Evolutionary conservation across 1,139 yeast species (phyloP), one percentile per base, ranked within the genome.

Genomic region (Candida sp.): DNA sequence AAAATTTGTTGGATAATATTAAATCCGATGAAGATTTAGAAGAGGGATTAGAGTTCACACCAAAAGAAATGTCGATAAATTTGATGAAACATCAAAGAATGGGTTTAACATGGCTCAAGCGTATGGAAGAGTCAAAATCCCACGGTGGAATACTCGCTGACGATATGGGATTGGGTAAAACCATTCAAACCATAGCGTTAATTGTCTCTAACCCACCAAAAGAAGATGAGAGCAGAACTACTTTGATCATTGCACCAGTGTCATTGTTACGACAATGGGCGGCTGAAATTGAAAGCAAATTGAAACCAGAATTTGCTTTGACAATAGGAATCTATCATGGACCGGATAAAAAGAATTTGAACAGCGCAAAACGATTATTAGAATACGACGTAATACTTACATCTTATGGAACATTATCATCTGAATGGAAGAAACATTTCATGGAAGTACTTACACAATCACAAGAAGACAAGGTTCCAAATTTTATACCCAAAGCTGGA

Each of bases 161-260:
- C 65, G 97, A 87, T 66, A 90, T 90, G 97, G 97, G 97, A 29
- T 68, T 90, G 29, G 97, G 97, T 48, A 91, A 90, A 61, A 90
- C 97, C 0, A 82, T 90, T 36, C 97, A 90, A 63, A 79, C 89
- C 2, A 70, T 88, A 38, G 81, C 95, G 0, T 61, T 88, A 39
- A 81, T 89, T 54, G 57, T 87, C 46, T 74, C 85, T 2, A 74
- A 79, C 55, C 70, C 67, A 45, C 70, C 85, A 0, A 45, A 53
- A 11, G 63, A 66, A 23, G 53, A 51, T 7, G 55, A 53, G 4
- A 46, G 59, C 25, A 81, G 77, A 51, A 81, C 93, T 0, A 88
- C 84, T n/a, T 66, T 91, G 44, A 77, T 91, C 38, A 77, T 91
- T 11, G 91, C 91, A 0, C 97, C 97, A 0, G 95, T 90, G 5